phyloP scores from a whole-genome alignment of 192 early-diverging fungal genomes.

The Coemansia sp. region DNA sequence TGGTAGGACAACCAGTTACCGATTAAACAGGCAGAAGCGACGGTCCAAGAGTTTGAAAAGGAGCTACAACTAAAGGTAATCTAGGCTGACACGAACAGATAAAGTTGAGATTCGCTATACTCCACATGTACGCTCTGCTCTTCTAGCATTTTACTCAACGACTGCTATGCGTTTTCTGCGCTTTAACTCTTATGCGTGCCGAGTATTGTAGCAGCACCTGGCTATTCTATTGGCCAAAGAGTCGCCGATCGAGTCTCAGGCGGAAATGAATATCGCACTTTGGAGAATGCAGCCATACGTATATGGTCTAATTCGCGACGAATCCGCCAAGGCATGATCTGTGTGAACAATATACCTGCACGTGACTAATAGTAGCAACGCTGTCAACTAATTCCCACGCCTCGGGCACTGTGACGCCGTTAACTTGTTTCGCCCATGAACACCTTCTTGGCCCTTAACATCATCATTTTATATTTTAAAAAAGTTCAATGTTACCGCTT shows the following conservation, averaged over 20 bases:
- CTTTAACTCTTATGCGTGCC: not conserved
- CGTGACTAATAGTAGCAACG: constrained; percentile 11
- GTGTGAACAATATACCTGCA: not conserved
- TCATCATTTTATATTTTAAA: not conserved
- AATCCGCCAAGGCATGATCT: not conserved
- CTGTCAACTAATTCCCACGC: constrained; percentile 18
- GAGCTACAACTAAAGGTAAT: constrained; percentile 50
- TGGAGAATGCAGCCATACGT: constrained; percentile 45
- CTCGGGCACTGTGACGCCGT: not conserved
- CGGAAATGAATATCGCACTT: constrained; percentile 36
- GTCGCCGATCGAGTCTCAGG: constrained; percentile 23
- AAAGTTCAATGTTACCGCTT: not conserved
- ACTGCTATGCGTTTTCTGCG: not conserved
- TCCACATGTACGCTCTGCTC: not conserved
- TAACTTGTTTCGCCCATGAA: not conserved
- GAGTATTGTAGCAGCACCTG: constrained; percentile 35
- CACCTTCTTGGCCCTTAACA: not conserved
- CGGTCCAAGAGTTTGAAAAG: constrained; percentile 28
- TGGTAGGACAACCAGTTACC: not conserved
- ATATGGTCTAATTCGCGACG: not conserved
- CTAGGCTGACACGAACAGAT: not conserved
- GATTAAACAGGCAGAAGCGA: not conserved
- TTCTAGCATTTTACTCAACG: not conserved
- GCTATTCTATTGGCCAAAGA: constrained; percentile 15
- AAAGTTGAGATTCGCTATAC: not conserved